These are phyloP conservation scores for Phytophthora pinifolia DNA, from an alignment of 352 stramenopile genomes.

Conservation along the genomic window DNA sequence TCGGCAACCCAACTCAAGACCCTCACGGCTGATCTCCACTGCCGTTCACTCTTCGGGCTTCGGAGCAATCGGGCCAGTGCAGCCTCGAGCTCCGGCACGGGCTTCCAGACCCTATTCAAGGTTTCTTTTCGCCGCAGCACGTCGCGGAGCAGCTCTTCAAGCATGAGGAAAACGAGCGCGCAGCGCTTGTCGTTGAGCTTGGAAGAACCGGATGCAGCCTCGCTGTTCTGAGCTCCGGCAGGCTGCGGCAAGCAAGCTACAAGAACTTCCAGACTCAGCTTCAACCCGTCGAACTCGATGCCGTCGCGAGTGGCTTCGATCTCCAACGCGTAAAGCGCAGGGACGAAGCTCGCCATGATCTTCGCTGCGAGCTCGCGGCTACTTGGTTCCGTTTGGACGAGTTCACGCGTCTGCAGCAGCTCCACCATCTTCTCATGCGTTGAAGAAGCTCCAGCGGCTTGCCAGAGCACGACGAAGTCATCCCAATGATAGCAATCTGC, in stretches of 20 bases:
- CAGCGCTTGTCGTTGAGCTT: slow-evolving; percentile 1
- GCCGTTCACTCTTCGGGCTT: slow-evolving; percentile 26
- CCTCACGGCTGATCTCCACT: slow-evolving; percentile 44
- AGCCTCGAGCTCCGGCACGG: slow-evolving; percentile 33
- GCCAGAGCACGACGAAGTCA: slow-evolving; percentile 20
- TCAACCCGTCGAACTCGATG: slow-evolving; percentile 18
- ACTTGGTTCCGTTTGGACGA: slow-evolving; percentile 1
- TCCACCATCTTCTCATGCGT: slow-evolving; percentile 8
- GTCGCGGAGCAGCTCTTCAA: slow-evolving; percentile 49
- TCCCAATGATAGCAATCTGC: slow-evolving; percentile 6
- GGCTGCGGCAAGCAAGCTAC: slow-evolving; percentile 30
- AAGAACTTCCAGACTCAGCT: slow-evolving; percentile 30
- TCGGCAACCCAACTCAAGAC: slow-evolving; percentile 43
- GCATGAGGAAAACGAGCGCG: slow-evolving; percentile 21
- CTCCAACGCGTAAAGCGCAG: slow-evolving; percentile 22
- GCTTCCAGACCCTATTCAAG: slow-evolving; percentile 28
- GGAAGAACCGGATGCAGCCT: background rate
- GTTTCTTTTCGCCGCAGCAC: slow-evolving; percentile 14
- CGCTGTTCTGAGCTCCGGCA: background rate
- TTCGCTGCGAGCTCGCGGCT: slow-evolving; percentile 6
- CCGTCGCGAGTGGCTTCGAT: background rate
- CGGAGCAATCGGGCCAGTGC: slow-evolving; percentile 41
- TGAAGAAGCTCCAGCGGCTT: slow-evolving; percentile 2
- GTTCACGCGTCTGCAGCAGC: slow-evolving; percentile 11
- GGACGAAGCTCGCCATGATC: slow-evolving; percentile 20